Conservation (phyloP, 768 basidiomycete species). For the Amylocystis lapponica region DNA sequence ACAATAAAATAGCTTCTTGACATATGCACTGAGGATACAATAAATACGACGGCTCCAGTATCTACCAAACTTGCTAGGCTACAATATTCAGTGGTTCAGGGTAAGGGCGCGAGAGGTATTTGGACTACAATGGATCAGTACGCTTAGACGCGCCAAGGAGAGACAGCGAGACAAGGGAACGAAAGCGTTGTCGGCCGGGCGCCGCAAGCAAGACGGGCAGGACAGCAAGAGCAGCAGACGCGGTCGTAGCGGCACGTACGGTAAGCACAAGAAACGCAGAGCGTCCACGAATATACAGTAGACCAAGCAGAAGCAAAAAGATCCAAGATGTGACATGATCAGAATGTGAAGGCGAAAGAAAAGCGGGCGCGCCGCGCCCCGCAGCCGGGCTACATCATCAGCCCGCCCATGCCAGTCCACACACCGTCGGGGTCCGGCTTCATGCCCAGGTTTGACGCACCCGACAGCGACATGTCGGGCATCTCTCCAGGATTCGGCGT, state of each 20-base stretch:
- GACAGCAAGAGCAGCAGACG: background rate
- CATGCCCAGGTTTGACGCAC: constrained; percentile 6
- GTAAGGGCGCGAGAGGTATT: background rate
- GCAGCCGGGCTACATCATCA: constrained; percentile 14
- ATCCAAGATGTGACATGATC: background rate
- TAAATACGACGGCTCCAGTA: constrained; percentile 18
- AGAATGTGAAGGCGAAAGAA: background rate
- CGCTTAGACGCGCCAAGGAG: background rate
- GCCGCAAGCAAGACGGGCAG: background rate
- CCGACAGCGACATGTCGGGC: constrained; percentile 6
- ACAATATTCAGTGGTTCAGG: constrained; percentile 11
- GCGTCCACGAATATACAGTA: background rate
- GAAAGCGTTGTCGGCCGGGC: background rate
- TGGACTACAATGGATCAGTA: constrained; percentile 2
- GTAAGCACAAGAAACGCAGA: background rate
- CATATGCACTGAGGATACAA: constrained; percentile 9
- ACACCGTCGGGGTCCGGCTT: constrained; percentile 23
- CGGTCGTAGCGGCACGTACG: background rate
- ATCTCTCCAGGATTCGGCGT: constrained; percentile 12
- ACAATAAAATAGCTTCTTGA: constrained; percentile 1
- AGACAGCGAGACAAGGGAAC: background rate
- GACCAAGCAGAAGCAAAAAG: background rate
- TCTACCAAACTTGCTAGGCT: constrained; percentile 19
- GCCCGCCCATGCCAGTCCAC: constrained; percentile 11
- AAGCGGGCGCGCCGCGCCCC: background rate